Conservation (phyloP, 768 basidiomycete genomes). For the Dacryopinax primogenitus region DNA sequence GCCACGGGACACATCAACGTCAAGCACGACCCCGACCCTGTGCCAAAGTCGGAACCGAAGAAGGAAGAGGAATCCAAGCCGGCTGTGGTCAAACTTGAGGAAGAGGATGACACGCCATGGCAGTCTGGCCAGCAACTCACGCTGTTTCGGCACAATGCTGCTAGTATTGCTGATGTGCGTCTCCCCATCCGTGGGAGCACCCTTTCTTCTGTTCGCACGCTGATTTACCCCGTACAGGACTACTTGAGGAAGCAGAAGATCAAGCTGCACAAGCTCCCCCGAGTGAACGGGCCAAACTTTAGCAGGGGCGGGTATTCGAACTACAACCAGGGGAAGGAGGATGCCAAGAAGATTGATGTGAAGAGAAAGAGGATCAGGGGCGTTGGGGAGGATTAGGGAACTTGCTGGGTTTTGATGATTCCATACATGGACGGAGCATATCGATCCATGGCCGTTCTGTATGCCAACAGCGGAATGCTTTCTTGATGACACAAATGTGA, state of each 20-base stretch:
- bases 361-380: slow-evolving; percentile 11
- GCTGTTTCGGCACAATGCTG: slow-evolving; percentile 22
- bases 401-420: too few relatives aligned
- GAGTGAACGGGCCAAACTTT: neutral
- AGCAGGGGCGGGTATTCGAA: neutral
- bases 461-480: too few relatives aligned
- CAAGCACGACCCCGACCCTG: neutral
- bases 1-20: neutral
- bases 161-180: slow-evolving; percentile 19
- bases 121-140: slow-evolving; percentile 22
- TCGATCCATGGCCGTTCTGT: too few relatives aligned
- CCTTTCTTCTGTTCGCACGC: neutral
- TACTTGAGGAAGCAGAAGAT: slow-evolving; percentile 21
- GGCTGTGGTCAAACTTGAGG: neutral
- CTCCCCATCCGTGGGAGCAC: neutral
- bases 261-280: slow-evolving; percentile 14
- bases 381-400: slow-evolving; percentile 8
- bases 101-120: slow-evolving; percentile 16
- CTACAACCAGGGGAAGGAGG: neutral
- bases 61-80: slow-evolving; percentile 15
- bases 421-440: too few relatives aligned
- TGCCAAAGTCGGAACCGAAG: neutral
- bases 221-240: slow-evolving; percentile 14
- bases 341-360: slow-evolving; percentile 12
- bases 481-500: neutral